These are phyloP conservation scores for Flaveria robusta DNA, from an alignment of 129 eudicot species.

Conservation along the genomic window DNA sequence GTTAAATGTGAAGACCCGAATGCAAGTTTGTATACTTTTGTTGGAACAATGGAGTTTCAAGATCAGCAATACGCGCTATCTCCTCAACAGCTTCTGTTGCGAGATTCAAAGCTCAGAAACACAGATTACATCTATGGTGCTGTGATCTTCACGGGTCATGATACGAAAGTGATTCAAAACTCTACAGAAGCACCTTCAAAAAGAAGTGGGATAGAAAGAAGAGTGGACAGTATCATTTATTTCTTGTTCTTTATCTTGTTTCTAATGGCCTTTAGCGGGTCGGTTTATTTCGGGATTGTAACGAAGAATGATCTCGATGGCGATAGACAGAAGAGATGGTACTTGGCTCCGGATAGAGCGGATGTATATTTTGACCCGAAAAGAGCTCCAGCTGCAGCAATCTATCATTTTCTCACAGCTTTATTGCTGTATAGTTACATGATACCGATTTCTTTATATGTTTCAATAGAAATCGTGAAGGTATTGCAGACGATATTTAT, in stretches of 20 bases:
- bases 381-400: conserved; percentile 67
- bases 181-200: conserved; percentile 88
- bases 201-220: conserved; percentile 81
- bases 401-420: conserved; percentile 74
- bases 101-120: conserved; percentile 86
- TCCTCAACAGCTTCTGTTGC: conserved; percentile 74
- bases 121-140: conserved; percentile 78
- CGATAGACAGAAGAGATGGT: conserved; percentile 67
- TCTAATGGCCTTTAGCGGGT: conserved; percentile 63
- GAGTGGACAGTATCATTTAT: conserved; percentile 87
- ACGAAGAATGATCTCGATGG: conserved; percentile 59
- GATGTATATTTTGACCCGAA: conserved; percentile 61
- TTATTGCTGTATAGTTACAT: conserved; percentile 70
- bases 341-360: conserved; percentile 58
- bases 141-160: conserved; percentile 91
- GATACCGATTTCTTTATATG: conserved; percentile 90
- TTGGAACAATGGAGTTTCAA: conserved; percentile 78
- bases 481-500: conserved; percentile 84
- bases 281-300: conserved; percentile 64
- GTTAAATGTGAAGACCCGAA: conserved; percentile 92
- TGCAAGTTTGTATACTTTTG: conserved; percentile 77
- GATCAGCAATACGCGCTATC: conserved; percentile 69
- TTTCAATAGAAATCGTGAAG: conserved; percentile 87
- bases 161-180: conserved; percentile 93
- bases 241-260: conserved; percentile 63